Evolutionary conservation across 495 filamentous ascomycete species (phyloP).

Genomic region (Clavariopsis aquatica): DNA sequence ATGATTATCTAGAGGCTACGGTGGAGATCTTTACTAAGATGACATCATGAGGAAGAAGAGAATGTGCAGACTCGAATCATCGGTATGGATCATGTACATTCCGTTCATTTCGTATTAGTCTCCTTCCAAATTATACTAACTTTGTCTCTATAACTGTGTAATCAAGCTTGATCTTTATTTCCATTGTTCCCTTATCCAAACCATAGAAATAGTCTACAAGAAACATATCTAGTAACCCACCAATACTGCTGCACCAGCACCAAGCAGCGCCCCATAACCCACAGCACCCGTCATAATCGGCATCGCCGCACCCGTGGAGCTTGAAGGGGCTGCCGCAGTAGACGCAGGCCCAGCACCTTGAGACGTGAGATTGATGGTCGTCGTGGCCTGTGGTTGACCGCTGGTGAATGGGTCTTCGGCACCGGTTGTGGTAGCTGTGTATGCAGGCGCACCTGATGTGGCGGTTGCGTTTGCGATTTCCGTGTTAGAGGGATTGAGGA

Average conservation of each 20-base stretch:
- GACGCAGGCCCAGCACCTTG: slow-evolving; percentile 32
- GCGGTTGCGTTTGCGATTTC: slow-evolving; percentile 50
- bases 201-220: no score
- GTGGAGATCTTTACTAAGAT: no score
- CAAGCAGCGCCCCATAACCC: slow-evolving; percentile 48
- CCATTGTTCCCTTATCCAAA: no score
- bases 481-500: slow-evolving; percentile 61
- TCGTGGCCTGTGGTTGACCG: slow-evolving; percentile 42
- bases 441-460: slow-evolving; percentile 52
- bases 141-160: no score
- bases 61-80: no score
- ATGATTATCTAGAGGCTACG: no score
- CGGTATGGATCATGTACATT: no score
- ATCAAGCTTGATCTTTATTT: no score
- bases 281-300: slow-evolving; percentile 45
- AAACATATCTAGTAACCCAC: slow-evolving; percentile 31
- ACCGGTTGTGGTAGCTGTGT: slow-evolving; percentile 52
- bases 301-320: slow-evolving; percentile 13
- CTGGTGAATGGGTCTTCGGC: slow-evolving; percentile 42
- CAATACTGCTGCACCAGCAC: slow-evolving; percentile 44
- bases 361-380: slow-evolving; percentile 14
- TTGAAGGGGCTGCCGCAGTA: slow-evolving; percentile 15
- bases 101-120: no score
- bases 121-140: no score
- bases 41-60: no score